phyloP scores from a whole-genome alignment of 164 flowering plant species.

The Stephania yunnanensis region DNA sequence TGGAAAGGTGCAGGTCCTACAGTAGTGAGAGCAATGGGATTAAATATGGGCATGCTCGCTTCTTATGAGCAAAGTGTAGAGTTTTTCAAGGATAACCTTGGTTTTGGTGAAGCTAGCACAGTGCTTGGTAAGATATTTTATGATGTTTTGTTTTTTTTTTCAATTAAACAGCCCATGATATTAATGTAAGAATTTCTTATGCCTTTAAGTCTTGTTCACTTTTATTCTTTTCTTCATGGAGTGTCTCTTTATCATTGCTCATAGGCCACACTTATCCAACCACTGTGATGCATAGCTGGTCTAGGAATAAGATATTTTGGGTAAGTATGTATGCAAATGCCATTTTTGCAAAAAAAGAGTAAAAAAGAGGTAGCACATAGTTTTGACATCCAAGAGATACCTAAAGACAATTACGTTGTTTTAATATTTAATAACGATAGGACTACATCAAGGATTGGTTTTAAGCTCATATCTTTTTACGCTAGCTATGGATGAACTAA shows the following conservation, averaged over 20 bases:
- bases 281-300: neutral
- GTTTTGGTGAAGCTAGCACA: conserved; percentile 70
- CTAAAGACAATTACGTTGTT: neutral
- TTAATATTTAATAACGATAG: no score
- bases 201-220: neutral
- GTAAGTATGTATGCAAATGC: neutral
- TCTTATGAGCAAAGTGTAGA: conserved; percentile 91
- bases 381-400: neutral
- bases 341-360: neutral
- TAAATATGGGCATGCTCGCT: conserved; percentile 96
- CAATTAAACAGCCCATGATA: neutral
- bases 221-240: neutral
- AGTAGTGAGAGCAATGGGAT: conserved; percentile 92
- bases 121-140: conserved; percentile 53
- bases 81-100: conserved; percentile 66
- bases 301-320: neutral
- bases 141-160: neutral
- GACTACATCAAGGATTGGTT: no score
- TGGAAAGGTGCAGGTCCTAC: conserved; percentile 99
- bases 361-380: neutral
- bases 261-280: neutral
- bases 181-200: neutral
- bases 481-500: no score
- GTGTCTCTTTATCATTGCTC: neutral
- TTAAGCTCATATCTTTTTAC: no score